Percentiles rank a stretch among this genome's conserved stretches.
Evolutionary conservation across 1,284 basidiomycete species (phyloP).

Genomic region (Marasmius oreades): DNA sequence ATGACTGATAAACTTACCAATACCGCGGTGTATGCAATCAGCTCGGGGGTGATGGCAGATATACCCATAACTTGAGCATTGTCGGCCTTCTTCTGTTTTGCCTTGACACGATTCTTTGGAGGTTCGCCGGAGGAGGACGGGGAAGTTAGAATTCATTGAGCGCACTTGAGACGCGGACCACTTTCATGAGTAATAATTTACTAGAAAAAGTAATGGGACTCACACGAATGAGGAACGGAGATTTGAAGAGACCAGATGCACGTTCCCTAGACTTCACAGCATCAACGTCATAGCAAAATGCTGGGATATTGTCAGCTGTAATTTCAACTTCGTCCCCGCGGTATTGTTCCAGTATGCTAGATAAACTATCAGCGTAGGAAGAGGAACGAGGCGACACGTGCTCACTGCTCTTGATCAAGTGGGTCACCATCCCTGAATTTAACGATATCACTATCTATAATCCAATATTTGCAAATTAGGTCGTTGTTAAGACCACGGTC

Average conservation of each 20-base stretch:
- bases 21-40: neutral
- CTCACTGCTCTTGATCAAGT: neutral
- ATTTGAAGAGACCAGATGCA: neutral
- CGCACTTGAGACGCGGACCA: neutral
- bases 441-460: neutral
- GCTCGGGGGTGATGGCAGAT: neutral
- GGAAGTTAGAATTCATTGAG: neutral
- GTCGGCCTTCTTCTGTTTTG: neutral
- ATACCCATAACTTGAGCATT: neutral
- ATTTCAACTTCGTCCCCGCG: neutral
- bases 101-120: neutral
- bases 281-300: neutral
- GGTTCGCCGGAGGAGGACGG: neutral
- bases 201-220: neutral
- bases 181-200: neutral
- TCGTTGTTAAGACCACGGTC: slow-evolving; percentile 35
- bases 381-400: neutral
- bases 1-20: neutral
- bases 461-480: neutral
- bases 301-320: neutral
- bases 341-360: neutral
- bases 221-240: neutral
- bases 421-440: neutral
- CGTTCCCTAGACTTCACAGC: neutral
- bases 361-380: neutral